A percentile compares a stretch with the other conserved stretches of the same genome.
Evolutionary conservation across 2,329 filamentous ascomycete species (phyloP).

Genomic region (Conoideocrella luteorostrata): DNA sequence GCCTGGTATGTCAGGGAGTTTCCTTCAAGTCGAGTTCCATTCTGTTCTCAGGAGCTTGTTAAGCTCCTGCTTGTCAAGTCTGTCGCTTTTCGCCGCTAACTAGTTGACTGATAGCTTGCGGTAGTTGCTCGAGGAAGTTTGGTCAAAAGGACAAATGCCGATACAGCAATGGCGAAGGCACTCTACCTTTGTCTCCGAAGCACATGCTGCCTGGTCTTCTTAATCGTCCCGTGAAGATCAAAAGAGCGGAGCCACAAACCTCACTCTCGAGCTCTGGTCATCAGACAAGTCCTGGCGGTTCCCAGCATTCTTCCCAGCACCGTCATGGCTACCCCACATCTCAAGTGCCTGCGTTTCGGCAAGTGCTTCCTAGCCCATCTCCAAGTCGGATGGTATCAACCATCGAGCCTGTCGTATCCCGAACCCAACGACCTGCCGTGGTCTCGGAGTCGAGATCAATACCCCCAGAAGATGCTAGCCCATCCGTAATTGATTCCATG

Average conservation of each 20-base stretch:
- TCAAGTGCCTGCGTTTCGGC: background rate
- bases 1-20: constrained; percentile 26
- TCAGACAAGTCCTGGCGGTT: background rate
- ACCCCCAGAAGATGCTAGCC: constrained; percentile 10
- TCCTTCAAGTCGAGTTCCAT: too few relatives aligned
- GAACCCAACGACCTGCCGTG: background rate
- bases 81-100: too few relatives aligned
- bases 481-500: constrained; percentile 37
- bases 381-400: background rate
- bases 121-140: constrained; percentile 23
- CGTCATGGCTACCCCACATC: background rate
- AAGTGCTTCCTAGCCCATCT: background rate
- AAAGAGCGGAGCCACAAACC: background rate
- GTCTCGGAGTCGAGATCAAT: background rate
- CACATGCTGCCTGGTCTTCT: background rate
- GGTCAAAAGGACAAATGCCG: constrained; percentile 21
- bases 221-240: background rate
- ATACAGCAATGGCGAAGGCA: constrained; percentile 16
- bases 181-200: background rate
- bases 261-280: background rate
- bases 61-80: background rate
- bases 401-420: background rate
- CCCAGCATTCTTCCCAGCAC: background rate
- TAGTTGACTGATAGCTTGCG: constrained; percentile 20
- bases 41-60: background rate